Conservation (phyloP, 2,329 filamentous ascomycete genomes). For the Talaromyces marneffei region DNA sequence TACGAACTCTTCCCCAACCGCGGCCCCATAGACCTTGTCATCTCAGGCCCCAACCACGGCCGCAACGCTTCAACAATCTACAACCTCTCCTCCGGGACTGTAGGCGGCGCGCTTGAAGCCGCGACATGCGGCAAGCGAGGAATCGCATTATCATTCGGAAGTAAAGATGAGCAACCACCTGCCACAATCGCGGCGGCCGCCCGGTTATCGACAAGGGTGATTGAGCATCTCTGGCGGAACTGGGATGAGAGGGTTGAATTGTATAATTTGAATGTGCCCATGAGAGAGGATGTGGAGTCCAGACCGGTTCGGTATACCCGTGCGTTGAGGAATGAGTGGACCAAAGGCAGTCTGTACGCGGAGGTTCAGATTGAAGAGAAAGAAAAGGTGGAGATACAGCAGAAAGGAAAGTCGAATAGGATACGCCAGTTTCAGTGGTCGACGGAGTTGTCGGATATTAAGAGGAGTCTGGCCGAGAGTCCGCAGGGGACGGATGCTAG, state of each 20-base stretch:
- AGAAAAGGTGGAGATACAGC: neutral
- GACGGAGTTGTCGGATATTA: conserved; percentile 75
- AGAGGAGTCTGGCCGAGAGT: conserved; percentile 69
- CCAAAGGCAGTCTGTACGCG: conserved; percentile 68
- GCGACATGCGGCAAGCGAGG: conserved; percentile 61
- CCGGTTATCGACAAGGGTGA: conserved; percentile 63
- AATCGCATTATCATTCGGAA: conserved; percentile 80
- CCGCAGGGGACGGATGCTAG: conserved; percentile 81
- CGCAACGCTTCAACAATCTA: conserved; percentile 74
- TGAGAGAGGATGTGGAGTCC: conserved; percentile 64
- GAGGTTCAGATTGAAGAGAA: conserved; percentile 51
- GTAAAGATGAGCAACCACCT: conserved; percentile 69
- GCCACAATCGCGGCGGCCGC: conserved; percentile 68
- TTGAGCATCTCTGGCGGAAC: conserved; percentile 66
- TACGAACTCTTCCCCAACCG: conserved; percentile 67
- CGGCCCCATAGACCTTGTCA: conserved; percentile 64
- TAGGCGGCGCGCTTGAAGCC: conserved; percentile 70
- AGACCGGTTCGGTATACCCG: conserved; percentile 68
- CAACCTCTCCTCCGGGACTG: conserved; percentile 65
- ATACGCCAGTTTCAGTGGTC: conserved; percentile 90
- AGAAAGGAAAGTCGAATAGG: conserved; percentile 15
- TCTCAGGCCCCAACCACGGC: conserved; percentile 73
- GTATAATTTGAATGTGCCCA: conserved; percentile 80
- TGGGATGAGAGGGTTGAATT: conserved; percentile 69
- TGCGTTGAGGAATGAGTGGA: conserved; percentile 85